These are phyloP conservation scores for Thymus mandschuricus DNA, from an alignment of 257 asterid species.

Conservation along the genomic window DNA sequence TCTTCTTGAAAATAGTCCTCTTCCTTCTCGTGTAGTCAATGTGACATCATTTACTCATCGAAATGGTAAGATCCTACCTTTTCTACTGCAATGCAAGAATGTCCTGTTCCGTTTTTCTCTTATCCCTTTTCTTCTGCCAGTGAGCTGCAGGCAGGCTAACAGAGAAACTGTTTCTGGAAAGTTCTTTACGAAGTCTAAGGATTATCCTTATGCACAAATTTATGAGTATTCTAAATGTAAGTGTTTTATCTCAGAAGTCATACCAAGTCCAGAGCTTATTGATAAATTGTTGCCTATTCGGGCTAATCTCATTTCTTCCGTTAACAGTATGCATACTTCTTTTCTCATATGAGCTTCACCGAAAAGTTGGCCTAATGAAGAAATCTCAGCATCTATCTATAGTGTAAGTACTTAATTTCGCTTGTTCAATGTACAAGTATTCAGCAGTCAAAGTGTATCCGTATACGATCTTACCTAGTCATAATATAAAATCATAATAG, in stretches of 20 bases:
- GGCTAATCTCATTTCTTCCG: constrained; percentile 29
- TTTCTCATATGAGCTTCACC: constrained; percentile 89
- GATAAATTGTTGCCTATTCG: not conserved
- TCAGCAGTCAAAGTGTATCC: not conserved
- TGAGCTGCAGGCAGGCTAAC: constrained; percentile 50
- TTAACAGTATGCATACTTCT: constrained; percentile 74
- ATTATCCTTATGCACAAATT: constrained; percentile 68
- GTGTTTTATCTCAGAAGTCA: constrained; percentile 29
- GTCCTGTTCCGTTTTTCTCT: not conserved
- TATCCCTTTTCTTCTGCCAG: constrained; percentile 40
- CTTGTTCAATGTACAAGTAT: no score
- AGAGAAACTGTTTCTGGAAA: constrained; percentile 64
- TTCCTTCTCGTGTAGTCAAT: constrained; percentile 83
- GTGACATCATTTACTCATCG: constrained; percentile 92
- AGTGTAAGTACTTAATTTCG: constrained; percentile 47
- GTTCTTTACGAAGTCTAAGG: constrained; percentile 43
- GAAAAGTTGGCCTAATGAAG: constrained; percentile 48
- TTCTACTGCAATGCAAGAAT: not conserved
- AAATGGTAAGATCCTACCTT: constrained; percentile 54
- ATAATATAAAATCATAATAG: not conserved
- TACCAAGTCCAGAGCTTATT: not conserved
- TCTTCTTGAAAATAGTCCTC: constrained; percentile 68
- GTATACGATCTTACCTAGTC: not conserved
- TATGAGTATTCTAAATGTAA: constrained; percentile 91
- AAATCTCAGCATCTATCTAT: constrained; percentile 66